These are phyloP conservation scores for Boletus mariae DNA, from an alignment of 1,284 basidiomycete species.

Conservation along the genomic window DNA sequence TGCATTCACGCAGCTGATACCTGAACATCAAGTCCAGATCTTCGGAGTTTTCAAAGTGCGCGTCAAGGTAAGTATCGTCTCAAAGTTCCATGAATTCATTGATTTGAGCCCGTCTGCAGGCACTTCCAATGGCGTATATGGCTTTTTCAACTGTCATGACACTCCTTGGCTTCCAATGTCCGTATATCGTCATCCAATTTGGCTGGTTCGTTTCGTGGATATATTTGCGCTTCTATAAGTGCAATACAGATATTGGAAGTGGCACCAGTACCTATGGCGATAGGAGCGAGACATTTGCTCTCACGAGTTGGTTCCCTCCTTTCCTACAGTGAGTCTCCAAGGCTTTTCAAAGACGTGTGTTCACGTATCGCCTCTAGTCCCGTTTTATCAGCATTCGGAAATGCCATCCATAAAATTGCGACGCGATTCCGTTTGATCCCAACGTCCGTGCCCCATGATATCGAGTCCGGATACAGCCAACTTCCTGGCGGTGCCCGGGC, in stretches of 20 bases:
- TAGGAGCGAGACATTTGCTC: constrained; percentile 93
- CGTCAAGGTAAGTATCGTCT: constrained; percentile 70
- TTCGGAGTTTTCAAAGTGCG: constrained; percentile 82
- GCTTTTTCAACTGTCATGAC: constrained; percentile 88
- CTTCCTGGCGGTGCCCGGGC: constrained; percentile 84
- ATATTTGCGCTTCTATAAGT: constrained; percentile 96
- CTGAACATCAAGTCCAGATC: constrained; percentile 95
- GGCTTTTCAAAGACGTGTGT: constrained; percentile 37
- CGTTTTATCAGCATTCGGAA: constrained; percentile 66
- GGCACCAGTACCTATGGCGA: constrained; percentile 78
- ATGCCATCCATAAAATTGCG: constrained; percentile 66
- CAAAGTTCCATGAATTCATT: not conserved
- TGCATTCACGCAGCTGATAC: constrained; percentile 95
- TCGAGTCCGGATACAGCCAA: constrained; percentile 75
- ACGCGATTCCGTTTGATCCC: constrained; percentile 81
- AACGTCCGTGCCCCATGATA: constrained; percentile 49
- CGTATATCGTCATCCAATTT: constrained; percentile 96
- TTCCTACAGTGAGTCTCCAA: constrained; percentile 70
- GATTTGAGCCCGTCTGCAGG: constrained; percentile 43
- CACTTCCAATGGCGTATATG: constrained; percentile 90
- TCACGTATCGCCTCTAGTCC: constrained; percentile 24
- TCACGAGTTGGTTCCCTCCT: constrained; percentile 95
- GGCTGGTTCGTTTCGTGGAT: constrained; percentile 96
- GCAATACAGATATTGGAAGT: constrained; percentile 59
- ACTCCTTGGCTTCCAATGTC: constrained; percentile 85